Percentiles rank a stretch among this genome's conserved stretches.
Conservation (phyloP, 805 yeast genomes). For the Brettanomyces anomalus region DNA sequence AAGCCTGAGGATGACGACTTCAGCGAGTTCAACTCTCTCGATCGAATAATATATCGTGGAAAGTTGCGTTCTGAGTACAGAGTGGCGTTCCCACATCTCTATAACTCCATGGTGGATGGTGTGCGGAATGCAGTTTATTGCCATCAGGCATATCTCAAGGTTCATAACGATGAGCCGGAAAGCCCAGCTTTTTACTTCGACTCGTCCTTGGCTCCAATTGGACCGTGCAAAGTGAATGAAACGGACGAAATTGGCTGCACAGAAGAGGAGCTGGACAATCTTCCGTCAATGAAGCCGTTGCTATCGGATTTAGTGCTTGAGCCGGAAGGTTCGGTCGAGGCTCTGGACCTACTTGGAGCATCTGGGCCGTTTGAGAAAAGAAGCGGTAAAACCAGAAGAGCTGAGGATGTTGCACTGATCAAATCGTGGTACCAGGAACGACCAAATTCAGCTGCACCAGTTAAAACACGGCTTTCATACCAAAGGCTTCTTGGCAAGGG, state of each 20-base stretch:
- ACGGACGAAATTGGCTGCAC: constrained; percentile 8
- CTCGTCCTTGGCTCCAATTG: constrained; percentile 47
- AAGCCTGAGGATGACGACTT: constrained; percentile 64
- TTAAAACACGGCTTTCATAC: constrained; percentile 78
- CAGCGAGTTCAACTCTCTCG: constrained; percentile 85
- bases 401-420: constrained; percentile 81
- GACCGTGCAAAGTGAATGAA: constrained; percentile 5
- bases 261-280: constrained; percentile 10
- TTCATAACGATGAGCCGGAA: constrained; percentile 39
- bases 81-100: constrained; percentile 80
- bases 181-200: constrained; percentile 50
- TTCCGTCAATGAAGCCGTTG: constrained; percentile 36
- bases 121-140: constrained; percentile 58
- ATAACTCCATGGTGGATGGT: constrained; percentile 65
- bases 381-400: constrained; percentile 63
- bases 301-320: constrained; percentile 36
- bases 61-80: constrained; percentile 76
- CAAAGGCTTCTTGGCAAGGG: constrained; percentile 77
- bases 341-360: constrained; percentile 67
- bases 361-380: constrained; percentile 79
- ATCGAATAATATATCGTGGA: constrained; percentile 71
- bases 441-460: constrained; percentile 45
- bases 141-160: constrained; percentile 47
- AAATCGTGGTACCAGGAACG: constrained; percentile 79
- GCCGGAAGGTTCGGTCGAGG: constrained; percentile 41